A percentile compares a stretch with the other conserved stretches of the same genome.
These are phyloP conservation scores for Nakaseomyces uthaithaninus DNA, from an alignment of 1,139 yeast species.

Conservation along the genomic window DNA sequence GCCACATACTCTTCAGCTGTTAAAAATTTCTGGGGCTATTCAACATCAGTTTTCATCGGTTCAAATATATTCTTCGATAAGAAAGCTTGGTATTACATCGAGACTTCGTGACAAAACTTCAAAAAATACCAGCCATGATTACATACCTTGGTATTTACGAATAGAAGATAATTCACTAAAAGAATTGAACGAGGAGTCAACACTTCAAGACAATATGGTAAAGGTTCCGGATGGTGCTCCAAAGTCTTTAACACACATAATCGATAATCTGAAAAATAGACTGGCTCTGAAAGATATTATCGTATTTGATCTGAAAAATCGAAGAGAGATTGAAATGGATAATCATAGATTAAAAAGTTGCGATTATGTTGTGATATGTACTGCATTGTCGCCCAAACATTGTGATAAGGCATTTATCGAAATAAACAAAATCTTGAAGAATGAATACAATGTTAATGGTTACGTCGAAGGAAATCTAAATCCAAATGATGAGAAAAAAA, in stretches of 20 bases:
- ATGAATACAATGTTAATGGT: slow-evolving; percentile 39
- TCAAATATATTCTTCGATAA: too few species aligned
- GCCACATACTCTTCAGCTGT: too few species aligned
- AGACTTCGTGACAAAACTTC: background rate
- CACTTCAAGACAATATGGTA: slow-evolving; percentile 10
- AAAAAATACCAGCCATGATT: background rate
- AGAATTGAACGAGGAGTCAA: slow-evolving; percentile 1
- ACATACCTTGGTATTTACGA: slow-evolving; percentile 27
- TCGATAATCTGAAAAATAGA: slow-evolving; percentile 44
- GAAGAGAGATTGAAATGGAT: slow-evolving; percentile 39
- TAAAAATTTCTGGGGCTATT: too few species aligned
- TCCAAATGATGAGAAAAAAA: slow-evolving; percentile 47
- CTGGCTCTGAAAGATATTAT: slow-evolving; percentile 58
- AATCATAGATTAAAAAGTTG: slow-evolving; percentile 34
- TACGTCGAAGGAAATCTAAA: slow-evolving; percentile 66
- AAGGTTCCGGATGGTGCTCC: slow-evolving; percentile 53
- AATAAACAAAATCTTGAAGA: slow-evolving; percentile 43
- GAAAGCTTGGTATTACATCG: too few species aligned
- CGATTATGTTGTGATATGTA: slow-evolving; percentile 53
- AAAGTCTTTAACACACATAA: slow-evolving; percentile 37
- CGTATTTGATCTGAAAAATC: slow-evolving; percentile 49
- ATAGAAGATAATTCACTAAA: slow-evolving; percentile 17
- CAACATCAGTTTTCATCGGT: too few species aligned
- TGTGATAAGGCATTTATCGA: slow-evolving; percentile 62
- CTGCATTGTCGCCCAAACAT: slow-evolving; percentile 76